Percentiles rank a stretch among this genome's conserved stretches.
Conservation (phyloP, 163 green algal genomes). For the Botryococcus braunii region DNA sequence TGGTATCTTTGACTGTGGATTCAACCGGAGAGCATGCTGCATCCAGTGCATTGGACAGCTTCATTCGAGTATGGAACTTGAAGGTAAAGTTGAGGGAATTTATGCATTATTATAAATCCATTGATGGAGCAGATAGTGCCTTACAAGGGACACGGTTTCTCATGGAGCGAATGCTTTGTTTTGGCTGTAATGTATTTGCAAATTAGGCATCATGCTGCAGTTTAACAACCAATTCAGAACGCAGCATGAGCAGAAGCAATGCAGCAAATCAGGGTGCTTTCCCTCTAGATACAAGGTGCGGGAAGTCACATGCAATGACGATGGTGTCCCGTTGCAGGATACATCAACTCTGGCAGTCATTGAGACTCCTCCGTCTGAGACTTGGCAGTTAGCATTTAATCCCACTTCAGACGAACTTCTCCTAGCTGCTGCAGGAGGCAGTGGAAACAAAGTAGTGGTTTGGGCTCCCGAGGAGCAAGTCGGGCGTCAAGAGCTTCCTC, state of each 20-base stretch:
- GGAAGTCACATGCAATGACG: neutral
- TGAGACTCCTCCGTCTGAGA: constrained; percentile 77
- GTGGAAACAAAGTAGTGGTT: constrained; percentile 18
- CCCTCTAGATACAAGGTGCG: neutral
- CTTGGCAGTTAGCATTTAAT: constrained; percentile 75
- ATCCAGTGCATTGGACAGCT: constrained; percentile 70
- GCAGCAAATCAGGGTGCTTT: no score
- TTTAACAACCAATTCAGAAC: neutral
- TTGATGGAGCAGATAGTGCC: no score
- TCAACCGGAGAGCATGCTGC: constrained; percentile 62
- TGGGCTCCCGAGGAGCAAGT: constrained; percentile 13
- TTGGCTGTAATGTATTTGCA: no score
- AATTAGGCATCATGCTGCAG: neutral
- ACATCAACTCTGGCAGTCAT: constrained; percentile 49
- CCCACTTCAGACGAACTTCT: constrained; percentile 36
- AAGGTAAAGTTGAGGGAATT: no score
- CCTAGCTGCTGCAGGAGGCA: constrained; percentile 64
- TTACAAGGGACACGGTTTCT: no score
- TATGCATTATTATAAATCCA: no score
- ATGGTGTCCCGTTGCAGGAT: constrained; percentile 19
- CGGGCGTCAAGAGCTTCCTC: no score
- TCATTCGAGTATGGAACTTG: constrained; percentile 76
- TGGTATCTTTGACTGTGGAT: constrained; percentile 72
- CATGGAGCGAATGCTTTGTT: no score
- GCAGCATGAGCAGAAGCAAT: neutral